Conservation (phyloP, 169 alveolate genomes). For the Plasmodium knowlesi region DNA sequence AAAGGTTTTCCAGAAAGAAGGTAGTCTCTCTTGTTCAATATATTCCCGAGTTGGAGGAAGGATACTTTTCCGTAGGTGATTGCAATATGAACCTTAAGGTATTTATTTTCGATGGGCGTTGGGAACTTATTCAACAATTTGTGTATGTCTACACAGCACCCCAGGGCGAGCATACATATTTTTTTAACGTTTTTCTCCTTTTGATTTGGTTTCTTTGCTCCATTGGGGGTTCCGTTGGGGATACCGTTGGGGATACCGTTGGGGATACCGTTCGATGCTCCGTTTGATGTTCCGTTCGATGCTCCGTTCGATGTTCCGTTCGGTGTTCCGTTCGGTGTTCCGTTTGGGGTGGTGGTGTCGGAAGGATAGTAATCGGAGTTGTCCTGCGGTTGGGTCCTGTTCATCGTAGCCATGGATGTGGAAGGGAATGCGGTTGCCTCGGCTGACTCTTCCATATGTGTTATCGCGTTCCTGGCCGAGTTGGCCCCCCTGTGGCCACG, state of each 20-base stretch:
- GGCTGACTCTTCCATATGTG: not conserved
- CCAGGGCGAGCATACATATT: conserved; percentile 78
- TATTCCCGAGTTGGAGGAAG: conserved; percentile 86
- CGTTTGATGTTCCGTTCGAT: too few relatives aligned
- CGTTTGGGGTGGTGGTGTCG: not conserved
- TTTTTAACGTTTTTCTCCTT: conserved; percentile 32
- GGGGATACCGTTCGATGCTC: too few relatives aligned
- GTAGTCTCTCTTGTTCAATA: conserved; percentile 83
- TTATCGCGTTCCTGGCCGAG: not conserved
- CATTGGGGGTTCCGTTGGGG: too few relatives aligned
- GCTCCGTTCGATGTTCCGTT: too few relatives aligned
- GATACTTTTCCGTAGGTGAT: conserved; percentile 85
- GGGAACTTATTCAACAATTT: conserved; percentile 85
- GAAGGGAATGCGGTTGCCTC: not conserved
- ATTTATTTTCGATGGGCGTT: conserved; percentile 81
- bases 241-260: too few relatives aligned
- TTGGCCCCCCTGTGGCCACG: not conserved
- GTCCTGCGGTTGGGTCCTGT: not conserved
- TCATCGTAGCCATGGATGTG: too few relatives aligned
- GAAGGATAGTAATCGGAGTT: not conserved
- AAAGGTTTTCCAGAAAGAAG: conserved; percentile 86
- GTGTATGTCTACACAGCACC: conserved; percentile 87
- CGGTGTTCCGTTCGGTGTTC: too few relatives aligned
- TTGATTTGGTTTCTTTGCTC: not conserved
- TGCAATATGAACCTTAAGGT: conserved; percentile 85